Base-by-base conservation (phyloP, 1,139 yeast genomes). In the Hanseniaspora uvarum region DNA sequence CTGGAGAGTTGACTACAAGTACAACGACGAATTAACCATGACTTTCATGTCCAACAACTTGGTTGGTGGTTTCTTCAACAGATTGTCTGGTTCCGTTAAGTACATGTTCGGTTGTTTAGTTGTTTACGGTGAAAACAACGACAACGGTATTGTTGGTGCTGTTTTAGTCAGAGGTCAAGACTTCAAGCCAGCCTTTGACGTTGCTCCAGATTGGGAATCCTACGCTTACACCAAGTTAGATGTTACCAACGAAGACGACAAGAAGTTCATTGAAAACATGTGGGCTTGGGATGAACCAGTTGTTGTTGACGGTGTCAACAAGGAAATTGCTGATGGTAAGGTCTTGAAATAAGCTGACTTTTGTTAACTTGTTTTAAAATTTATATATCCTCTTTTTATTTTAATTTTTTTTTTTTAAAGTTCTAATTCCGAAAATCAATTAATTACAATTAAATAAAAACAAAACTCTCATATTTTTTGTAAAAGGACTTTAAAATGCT, bases 121-220 rank as follows among this genome's bases (percentile, higher is more conserved):
- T 66, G 97, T 92, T 63, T 89, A 86, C 76, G 98, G 98, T 74
- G 96, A 86, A 77, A 87, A 88, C 88, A 89, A 88, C 85, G 78
- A 84, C 82, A 92, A 89, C 76, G 96, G 97, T 78, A 89, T 92
- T 70, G 76, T 86, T 64, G 96, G 96, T 77, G 95, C 84, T 70
- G 83, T 92, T 78, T 73, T 92, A 68, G 83, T 92, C 68, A 86
- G 97, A 76, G 98, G 98, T 68, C 88, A 92, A 73, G 96, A 92
- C 61, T 74, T 66, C 69, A 78, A 63, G 57, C 95, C 96, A 70
- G 98, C 96, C 60, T 87, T 92, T 68, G 86, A 92, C 62, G 97
- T 92, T 71, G 98, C 98, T 68, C 97, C 98, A 73, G 98, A 92
- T 76, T 88, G 95, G 95, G 98, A 92, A 76, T 82, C 89, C 40